A percentile compares a stretch with the other conserved stretches of the same genome.
Conservation (phyloP, 1,139 yeast genomes). For the Candida mesenterica region DNA sequence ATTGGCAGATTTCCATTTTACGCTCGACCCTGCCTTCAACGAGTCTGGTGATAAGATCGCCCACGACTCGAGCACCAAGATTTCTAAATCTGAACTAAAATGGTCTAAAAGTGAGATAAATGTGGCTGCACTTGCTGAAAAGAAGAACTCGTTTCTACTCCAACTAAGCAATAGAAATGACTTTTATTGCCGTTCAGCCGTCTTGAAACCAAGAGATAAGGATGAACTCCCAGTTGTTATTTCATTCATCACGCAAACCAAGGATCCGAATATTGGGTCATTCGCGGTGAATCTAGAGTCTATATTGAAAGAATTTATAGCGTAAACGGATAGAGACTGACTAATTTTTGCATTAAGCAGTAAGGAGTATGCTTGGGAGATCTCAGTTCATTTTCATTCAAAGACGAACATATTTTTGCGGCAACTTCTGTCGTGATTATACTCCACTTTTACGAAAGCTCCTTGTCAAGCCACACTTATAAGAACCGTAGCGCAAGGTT, state of each 20-base stretch:
- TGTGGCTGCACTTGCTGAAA: constrained; percentile 2
- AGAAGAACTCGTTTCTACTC: constrained; percentile 6
- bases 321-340: no score
- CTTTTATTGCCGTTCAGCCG: constrained; percentile 22
- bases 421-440: no score
- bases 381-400: no score
- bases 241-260: constrained; percentile 22
- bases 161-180: constrained; percentile 11
- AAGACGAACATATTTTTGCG: no score
- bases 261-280: constrained; percentile 3
- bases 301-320: no score
- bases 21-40: not conserved
- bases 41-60: not conserved
- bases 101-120: constrained; percentile 4
- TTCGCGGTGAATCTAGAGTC: constrained; percentile 9
- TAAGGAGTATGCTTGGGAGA: no score
- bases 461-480: no score
- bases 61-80: not conserved
- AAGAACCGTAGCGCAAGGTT: no score
- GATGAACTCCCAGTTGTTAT: constrained; percentile 25
- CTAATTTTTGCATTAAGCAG: no score
- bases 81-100: not conserved
- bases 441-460: no score
- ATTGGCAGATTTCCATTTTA: constrained; percentile 25
- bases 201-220: constrained; percentile 12